Conservation (phyloP, 495 filamentous ascomycete genomes). For the Penicillium antarcticum region DNA sequence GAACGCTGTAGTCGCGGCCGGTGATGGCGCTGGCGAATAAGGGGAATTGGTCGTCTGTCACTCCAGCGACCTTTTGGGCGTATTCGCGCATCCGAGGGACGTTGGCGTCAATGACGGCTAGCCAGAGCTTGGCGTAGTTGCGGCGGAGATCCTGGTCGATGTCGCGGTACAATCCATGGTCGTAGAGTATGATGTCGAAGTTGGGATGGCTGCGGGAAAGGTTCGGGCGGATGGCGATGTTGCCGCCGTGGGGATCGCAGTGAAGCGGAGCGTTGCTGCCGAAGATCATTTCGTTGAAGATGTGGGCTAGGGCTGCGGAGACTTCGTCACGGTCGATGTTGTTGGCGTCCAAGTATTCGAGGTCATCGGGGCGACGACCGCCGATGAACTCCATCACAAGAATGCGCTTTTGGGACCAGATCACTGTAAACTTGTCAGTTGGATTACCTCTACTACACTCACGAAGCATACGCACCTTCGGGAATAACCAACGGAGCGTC, state of each 20-base stretch:
- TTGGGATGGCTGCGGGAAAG: constrained; percentile 58
- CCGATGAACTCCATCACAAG: constrained; percentile 94
- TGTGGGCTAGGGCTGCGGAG: constrained; percentile 81
- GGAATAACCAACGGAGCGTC: constrained; percentile 82
- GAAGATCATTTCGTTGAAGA: constrained; percentile 99
- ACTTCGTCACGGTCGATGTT: constrained; percentile 94
- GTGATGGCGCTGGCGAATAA: constrained; percentile 97
- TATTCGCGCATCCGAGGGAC: constrained; percentile 82
- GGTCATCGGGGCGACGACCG: constrained; percentile 84
- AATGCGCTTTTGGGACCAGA: constrained; percentile 87
- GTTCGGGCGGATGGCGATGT: constrained; percentile 87
- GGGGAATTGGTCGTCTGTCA: constrained; percentile 89
- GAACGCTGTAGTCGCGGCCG: constrained; percentile 79
- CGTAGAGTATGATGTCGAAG: constrained; percentile 97
- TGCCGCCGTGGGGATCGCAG: constrained; percentile 97
- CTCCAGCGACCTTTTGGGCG: constrained; percentile 81
- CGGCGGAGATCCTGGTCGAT: constrained; percentile 76
- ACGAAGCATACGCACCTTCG: constrained; percentile 40
- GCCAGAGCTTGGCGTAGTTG: constrained; percentile 95
- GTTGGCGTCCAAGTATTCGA: constrained; percentile 79
- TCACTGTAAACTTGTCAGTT: constrained; percentile 47
- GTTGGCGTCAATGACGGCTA: constrained; percentile 88
- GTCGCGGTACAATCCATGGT: constrained; percentile 94
- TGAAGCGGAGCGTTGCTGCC: constrained; percentile 85
- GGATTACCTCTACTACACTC: background rate